Evolutionary conservation across 192 early-diverging fungal genomes (phyloP), one percentile per base, ranked within the genome.

Genomic region (Gamsiella multidivaricata): DNA sequence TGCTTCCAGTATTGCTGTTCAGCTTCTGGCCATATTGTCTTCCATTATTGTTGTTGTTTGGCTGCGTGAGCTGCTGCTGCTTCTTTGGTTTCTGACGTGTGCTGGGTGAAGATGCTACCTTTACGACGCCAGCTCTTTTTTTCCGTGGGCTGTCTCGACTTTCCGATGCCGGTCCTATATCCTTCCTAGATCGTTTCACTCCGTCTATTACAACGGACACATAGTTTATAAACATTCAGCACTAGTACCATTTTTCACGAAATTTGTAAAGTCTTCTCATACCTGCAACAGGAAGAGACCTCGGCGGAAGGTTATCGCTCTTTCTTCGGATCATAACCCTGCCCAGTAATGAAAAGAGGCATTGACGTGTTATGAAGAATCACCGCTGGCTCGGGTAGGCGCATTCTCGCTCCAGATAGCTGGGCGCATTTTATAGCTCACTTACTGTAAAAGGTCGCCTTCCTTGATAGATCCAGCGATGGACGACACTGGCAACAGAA

Each of bases 381-480:
- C n/a, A n/a, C n/a, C n/a, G n/a, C n/a, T 55, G 25, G 45, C 45
- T 43, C 43, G 9, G 2, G 34, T 11, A 59, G 26, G 18, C 3
- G 9, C 22, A 28, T 28, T 52, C 10, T 11, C 7, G 18, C 12
- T 18, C 54, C 12, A 47, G 45, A 18, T 6, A 6, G 5, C 45
- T 25, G 7, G 32, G n/a, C 8, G 7, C 17, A 20, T 57, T 4
- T 39, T 2, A 39, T 39, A 10, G 33, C 32, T 17, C 3, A 37
- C 72, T 46, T 76, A 76, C 72, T 67, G 64, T 9, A 76, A 52
- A 2, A 76, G 53, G 42, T 76, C 72, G n/a, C 54, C 65, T 26
- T 78, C 74, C 12, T 69, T 68, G 33, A 78, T 25, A 0, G 66
- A 58, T 15, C 74, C 74, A 33, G 60, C 49, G 14, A 78, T 41